Base-by-base conservation (phyloP, 306 rosid species). In the Corylus avellana region DNA sequence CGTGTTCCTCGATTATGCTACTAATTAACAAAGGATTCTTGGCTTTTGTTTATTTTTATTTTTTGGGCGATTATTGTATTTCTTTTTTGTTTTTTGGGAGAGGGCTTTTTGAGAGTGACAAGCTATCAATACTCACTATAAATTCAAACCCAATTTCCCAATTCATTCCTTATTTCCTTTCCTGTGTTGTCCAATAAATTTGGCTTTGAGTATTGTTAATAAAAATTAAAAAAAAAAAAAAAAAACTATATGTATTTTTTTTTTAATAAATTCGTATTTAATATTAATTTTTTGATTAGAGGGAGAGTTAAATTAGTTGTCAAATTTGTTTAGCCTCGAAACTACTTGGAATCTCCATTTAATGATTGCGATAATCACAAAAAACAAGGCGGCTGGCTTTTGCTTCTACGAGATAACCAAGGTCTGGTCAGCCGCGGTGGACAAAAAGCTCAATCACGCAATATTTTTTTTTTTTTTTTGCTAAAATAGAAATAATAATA, bases 401-500 rank as follows among this genome's bases (percentile, higher is more conserved):
- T 16, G 12, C 50, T 12, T 48, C 18, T 59, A 5, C 1, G 27
- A n/a, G 62, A 48, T 47, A n/a, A 73, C 47, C 56, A 79, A 62
- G 57, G 75, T 50, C 78, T 64, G 83, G 50, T 79, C 83, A 79
- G 78, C 70, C 39, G 2, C 17, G 49, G 78, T 11, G 74, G 78
- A 63, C 78, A 42, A 66, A 37, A 29, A 4, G 39, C 64, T 7
- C 14, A 11, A 12, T 58, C 14, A 58, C 10, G 64, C 64, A 58
- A 20, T 22, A 58, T 22, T 22, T 22, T 22, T 48, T 48, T 48
- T 48, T 48, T 48, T 11, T 11, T 48, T 47, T 47, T 8, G 1
- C 7, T 8, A 7, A 48, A 48, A 22, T 4, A 10, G 6, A 58
- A 58, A 58, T 22, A n/a, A 22, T 18, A 57, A 1, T 8, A 32